Conservation (phyloP, 1,284 basidiomycete species). For the Ustilago loliicola region DNA sequence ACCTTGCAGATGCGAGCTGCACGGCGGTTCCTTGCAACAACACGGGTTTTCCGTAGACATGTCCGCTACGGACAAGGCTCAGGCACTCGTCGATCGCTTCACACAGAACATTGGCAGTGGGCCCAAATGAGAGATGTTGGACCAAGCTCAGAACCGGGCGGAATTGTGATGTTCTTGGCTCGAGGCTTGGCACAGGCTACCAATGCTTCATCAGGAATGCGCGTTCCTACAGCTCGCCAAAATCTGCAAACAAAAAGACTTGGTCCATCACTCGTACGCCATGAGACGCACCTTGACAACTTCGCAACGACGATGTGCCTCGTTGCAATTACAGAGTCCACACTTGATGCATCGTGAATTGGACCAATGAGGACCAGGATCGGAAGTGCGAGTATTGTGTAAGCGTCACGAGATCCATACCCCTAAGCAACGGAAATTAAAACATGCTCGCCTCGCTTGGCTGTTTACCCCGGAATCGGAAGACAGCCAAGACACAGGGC, state of each 20-base stretch:
- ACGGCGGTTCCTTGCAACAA: background rate
- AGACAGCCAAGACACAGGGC: background rate
- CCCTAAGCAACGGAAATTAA: background rate
- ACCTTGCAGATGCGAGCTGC: background rate
- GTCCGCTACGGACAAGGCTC: background rate
- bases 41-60: background rate
- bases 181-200: background rate
- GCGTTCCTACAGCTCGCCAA: slow-evolving; percentile 3
- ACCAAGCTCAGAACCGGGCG: background rate
- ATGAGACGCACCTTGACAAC: slow-evolving; percentile 1
- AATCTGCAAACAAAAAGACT: background rate
- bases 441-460: background rate
- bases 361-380: too few species aligned
- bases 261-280: slow-evolving; percentile 8
- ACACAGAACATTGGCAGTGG: background rate
- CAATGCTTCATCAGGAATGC: background rate
- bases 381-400: too few species aligned
- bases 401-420: slow-evolving; percentile 4
- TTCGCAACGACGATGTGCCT: too few species aligned
- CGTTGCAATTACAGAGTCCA: too few species aligned
- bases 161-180: background rate
- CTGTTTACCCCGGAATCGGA: slow-evolving; percentile 18
- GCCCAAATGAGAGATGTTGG: background rate
- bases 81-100: background rate
- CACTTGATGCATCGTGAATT: too few species aligned